Evolutionary conservation across 257 asterid genomes (phyloP), one percentile per base, ranked within the genome.

Genomic region (Perilla frutescens): DNA sequence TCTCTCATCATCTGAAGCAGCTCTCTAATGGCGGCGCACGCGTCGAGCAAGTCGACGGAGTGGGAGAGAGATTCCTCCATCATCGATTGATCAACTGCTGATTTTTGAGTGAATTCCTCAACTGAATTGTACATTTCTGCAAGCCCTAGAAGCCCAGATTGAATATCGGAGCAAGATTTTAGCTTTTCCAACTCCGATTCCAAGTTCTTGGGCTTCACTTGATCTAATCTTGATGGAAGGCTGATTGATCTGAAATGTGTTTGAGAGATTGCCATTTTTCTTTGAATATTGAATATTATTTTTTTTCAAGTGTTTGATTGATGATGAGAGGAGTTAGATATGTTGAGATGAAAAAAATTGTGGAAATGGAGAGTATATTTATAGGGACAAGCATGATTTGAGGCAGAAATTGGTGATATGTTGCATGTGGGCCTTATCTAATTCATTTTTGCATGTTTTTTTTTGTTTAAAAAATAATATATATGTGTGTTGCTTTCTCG

Each of bases 1-100:
- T 86, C 87, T 11, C 73, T 86, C 37, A 88, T 83, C 84, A 66
- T 71, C 36, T 69, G 81, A 39, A 84, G 39, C n/a, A 86, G 8
- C 11, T 84, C 91, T 69, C 76, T 76, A 0, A 79, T 66, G 37
- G 79, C 41, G 48, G 66, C 68, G 85, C 91, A 86, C 7, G 77
- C 77, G 62, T 88, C 94, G 26, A 88, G 67, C 70, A 83, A 62
- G 47, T 74, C 81, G 0, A 82, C 70, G 0, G 89, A 82, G 14
- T 37, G 62, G 20, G 83, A 73, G 13, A 84, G 84, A 0, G 82
- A 79, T 58, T 82, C 87, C 61, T 84, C 89, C 14, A 60, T 51
- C 31, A 60, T 51, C 31, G 82, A 12, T 7, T 29, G 64, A 10
- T 8, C 37, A 43, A 3, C 11, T 41, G 70, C 15, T 12, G 78